Conservation (phyloP, 2,329 filamentous ascomycete genomes). For the Periconia sp. region DNA sequence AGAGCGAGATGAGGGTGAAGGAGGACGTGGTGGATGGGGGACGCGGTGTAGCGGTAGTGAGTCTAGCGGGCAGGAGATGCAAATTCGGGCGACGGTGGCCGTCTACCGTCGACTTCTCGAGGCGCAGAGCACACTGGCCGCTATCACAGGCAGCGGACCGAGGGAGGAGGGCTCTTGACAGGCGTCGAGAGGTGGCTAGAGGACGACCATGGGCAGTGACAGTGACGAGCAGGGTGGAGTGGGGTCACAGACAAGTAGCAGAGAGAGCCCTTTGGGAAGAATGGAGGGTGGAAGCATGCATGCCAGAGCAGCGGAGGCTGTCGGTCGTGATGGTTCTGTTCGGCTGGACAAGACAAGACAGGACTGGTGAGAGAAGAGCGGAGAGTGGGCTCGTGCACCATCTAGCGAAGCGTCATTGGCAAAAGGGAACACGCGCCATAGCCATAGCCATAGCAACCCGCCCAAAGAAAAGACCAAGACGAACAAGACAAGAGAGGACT, state of each 20-base stretch:
- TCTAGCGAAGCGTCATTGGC: too few species aligned
- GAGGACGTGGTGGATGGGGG: slow-evolving; percentile 16
- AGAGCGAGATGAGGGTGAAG: slow-evolving; percentile 12
- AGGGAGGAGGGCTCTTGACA: slow-evolving; percentile 26
- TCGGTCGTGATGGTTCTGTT: slow-evolving; percentile 2
- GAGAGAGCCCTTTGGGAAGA: slow-evolving; percentile 19
- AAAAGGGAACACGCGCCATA: too few species aligned
- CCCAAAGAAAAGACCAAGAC: too few species aligned
- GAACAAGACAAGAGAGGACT: too few species aligned
- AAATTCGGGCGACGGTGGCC: slow-evolving; percentile 5
- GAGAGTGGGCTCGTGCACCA: background rate
- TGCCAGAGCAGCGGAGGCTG: slow-evolving; percentile 16
- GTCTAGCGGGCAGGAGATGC: slow-evolving; percentile 13
- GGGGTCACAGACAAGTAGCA: slow-evolving; percentile 2
- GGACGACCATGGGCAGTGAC: slow-evolving; percentile 15
- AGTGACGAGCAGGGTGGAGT: slow-evolving; percentile 5
- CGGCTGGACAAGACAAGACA: background rate
- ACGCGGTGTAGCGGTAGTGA: slow-evolving; percentile 10
- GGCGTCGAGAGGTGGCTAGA: slow-evolving; percentile 26
- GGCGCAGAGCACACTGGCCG: slow-evolving; percentile 15
- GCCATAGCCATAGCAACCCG: too few species aligned
- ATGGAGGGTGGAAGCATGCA: slow-evolving; percentile 20
- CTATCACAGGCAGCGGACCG: slow-evolving; percentile 28
- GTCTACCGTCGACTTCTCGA: slow-evolving; percentile 18
- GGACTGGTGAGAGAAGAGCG: background rate